Conservation (phyloP, 768 basidiomycete species). For the Glaciozyma martinii region DNA sequence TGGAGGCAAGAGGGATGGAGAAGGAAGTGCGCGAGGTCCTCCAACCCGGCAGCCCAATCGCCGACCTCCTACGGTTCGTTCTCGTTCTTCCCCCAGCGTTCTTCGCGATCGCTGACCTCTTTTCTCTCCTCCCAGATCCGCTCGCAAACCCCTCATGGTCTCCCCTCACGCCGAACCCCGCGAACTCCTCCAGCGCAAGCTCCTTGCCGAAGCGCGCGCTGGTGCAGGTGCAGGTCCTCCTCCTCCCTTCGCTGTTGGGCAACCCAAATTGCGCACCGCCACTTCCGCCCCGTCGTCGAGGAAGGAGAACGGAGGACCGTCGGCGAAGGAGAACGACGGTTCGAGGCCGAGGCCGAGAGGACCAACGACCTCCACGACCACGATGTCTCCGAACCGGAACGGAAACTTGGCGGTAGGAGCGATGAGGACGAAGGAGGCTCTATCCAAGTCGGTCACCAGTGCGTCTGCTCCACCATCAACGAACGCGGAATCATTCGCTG, state of each 20-base stretch:
- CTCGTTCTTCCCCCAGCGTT: not conserved
- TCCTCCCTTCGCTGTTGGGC: not conserved
- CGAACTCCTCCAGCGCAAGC: not conserved
- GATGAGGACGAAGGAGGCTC: not conserved
- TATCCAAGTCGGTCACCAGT: too few species aligned
- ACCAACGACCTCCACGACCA: not conserved
- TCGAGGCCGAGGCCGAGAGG: not conserved
- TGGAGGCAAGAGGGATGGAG: constrained; percentile 47
- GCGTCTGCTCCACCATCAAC: too few species aligned
- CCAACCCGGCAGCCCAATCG: constrained; percentile 88
- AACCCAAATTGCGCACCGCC: not conserved
- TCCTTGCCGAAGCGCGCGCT: not conserved
- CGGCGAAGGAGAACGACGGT: not conserved
- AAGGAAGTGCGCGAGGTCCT: constrained; percentile 94
- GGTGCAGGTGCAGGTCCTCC: not conserved
- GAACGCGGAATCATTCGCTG: not conserved
- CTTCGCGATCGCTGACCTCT: not conserved
- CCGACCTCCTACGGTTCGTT: constrained; percentile 59
- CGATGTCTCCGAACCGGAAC: too few species aligned
- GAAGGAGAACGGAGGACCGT: not conserved
- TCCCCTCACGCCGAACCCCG: constrained; percentile 27
- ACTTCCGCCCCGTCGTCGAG: constrained; percentile 2
- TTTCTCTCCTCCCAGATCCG: constrained; percentile 8
- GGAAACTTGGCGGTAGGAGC: not conserved
- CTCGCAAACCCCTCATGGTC: constrained; percentile 36